These are phyloP conservation scores for Aspergillus ochraceus DNA, from an alignment of 2,329 filamentous ascomycete species.

Conservation along the genomic window DNA sequence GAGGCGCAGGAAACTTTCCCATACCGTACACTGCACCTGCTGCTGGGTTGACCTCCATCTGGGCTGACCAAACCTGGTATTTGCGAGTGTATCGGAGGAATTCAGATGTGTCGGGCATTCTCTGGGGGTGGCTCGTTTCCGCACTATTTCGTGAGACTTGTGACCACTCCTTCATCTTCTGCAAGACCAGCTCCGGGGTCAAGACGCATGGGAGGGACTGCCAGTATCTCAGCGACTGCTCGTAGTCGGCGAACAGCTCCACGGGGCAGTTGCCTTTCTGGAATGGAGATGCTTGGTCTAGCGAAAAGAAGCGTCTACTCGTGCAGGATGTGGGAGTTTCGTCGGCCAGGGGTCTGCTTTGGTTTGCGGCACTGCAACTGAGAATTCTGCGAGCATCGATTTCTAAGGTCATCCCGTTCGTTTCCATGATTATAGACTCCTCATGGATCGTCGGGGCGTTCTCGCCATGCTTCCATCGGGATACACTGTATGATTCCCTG, in stretches of 20 bases:
- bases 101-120: background rate
- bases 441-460: background rate
- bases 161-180: background rate
- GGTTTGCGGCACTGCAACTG: background rate
- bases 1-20: conserved; percentile 29
- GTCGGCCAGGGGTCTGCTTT: background rate
- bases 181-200: background rate
- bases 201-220: conserved; percentile 21
- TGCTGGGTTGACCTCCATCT: conserved; percentile 34
- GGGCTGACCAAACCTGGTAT: conserved; percentile 38
- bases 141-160: background rate
- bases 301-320: background rate
- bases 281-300: background rate
- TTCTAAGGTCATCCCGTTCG: background rate
- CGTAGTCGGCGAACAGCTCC: background rate
- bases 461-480: background rate
- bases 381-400: background rate
- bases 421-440: background rate
- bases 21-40: conserved; percentile 13
- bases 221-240: conserved; percentile 1
- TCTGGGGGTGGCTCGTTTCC: background rate
- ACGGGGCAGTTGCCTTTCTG: background rate
- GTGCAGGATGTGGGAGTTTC: background rate
- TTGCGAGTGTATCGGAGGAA: conserved; percentile 19
- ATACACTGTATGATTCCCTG: background rate